Evolutionary conservation across 805 yeast species (phyloP), one percentile per base, ranked within the genome.

Genomic region (Wickerhamiella azymoides): DNA sequence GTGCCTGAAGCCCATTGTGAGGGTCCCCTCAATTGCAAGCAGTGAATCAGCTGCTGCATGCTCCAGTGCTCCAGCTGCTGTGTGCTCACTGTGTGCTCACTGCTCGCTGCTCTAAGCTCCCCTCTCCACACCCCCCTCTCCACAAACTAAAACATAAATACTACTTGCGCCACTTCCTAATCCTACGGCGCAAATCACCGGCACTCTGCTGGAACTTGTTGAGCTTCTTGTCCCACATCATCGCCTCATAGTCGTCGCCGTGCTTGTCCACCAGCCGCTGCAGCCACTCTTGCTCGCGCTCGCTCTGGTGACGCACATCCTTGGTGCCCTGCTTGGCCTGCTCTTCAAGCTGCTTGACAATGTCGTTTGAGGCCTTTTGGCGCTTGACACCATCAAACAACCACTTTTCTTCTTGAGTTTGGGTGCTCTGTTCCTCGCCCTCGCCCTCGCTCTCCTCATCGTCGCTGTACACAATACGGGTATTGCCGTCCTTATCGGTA

Each of bases 191-290:
- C 54, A 89, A 66, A 56, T 85, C 93, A 24, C 94, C 93, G n/a
- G 78, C 79, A 50, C 83, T 72, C 61, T 83, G 85, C 65, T 88
- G 96, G 63, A 72, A 74, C 2, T 79, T 73, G 62, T 89, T 89
- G 51, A 88, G 69, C 62, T 82, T 82, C 63, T 74, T 75, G 62
- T 92, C 98, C 83, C 94, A 82, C 61, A 77, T 80, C 98, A 92
- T 92, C 55, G 79, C 83, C 40, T 73, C 79, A 60, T 78, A 86
- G 61, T 92, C 80, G 53, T 85, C 93, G 14, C 96, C 96, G 58
- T 92, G 77, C 60, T 84, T 85, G 17, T 74, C 75, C 49, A 78
- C 71, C 35, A 92, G 67, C 19, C 62, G 63, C 40, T 61, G 63
- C 36, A 84, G 62, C 94, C 95, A 85, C 28, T 72, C 80, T 39